Evolutionary conservation across 2,329 filamentous ascomycete species (phyloP), one percentile per base, ranked within the genome.

Genomic region (Beauveria australis): DNA sequence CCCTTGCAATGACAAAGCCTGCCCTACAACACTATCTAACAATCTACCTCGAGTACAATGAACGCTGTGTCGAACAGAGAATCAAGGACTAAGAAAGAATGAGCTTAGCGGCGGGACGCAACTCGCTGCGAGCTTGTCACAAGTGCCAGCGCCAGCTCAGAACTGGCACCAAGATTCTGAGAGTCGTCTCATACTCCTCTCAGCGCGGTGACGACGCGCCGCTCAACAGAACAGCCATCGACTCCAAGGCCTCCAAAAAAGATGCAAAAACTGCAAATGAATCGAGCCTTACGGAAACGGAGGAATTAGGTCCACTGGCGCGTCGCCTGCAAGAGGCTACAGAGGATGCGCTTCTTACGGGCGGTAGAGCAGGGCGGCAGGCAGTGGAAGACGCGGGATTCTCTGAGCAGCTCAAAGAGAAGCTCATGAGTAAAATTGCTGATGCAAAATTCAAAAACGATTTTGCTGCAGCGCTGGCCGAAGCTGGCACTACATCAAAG

Each of bases 351-450:
- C 73, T 88, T 0, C 67, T 84, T 30, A 81, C 79, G 1, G 84
- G 83, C 37, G 84, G 84, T n/a, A 75, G 76, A 60, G 79, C 83
- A 14, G 84, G 84, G n/a, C 78, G 78, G 47, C 81, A 78, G 28
- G 82, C 84, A 5, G 73, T 87, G 24, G 78, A 85, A 66, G 82
- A 87, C 62, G 82, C 83, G 8, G 84, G 84, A 6, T 87, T 88
- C 72, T 84, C 82, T 40, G 80, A 84, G 7, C 84, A 86, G 66
- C 74, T 88, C 30, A 87, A 87, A 65, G 74, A 79, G 59, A 79
- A 76, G 60, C 75, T 89, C 0, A 72, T 86, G 9, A 75, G 78
- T 58, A 86, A 81, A 67, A 76, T 88, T 8, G 76, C 82, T 59
- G 75, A 79, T 49, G 79, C 82, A 2, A 74, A 80, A 9, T 85